Base-by-base conservation (phyloP, 2,329 filamentous ascomycete genomes). In the Calonectria ilicicola region DNA sequence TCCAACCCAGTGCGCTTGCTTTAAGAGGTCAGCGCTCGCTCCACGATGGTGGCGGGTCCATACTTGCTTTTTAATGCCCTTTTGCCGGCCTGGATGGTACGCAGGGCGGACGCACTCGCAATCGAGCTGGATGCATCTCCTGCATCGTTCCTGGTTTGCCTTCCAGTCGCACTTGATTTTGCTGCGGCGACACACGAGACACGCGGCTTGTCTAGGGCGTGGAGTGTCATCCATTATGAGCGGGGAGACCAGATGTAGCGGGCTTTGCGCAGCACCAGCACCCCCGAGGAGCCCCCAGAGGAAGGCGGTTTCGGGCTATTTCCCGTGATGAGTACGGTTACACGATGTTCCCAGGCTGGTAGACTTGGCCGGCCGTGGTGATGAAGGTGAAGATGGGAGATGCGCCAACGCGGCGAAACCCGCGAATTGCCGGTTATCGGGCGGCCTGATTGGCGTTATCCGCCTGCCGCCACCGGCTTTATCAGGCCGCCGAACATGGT, bases 1-100 rank as follows among this genome's bases (percentile, higher is more conserved):
- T 94, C 93, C 35, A 95, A 84, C 1, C 93, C 93, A 19, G 91
- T 93, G 47, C 93, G 90, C 82, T 95, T 95, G 82, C 93, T 94
- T 74, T 65, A 38, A 26, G 23, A 70, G 27, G 70, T 74, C 69
- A 76, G 72, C n/a, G 49, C 40, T 29, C 65, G 21, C n/a, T 35
- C 15, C 42, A 5, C 56, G 35, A 47, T 23, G 46, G 14, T 49
- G n/a, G 27, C 15, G 42, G 35, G 15, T 26, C 53, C 44, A 9
- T 70, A 76, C 86, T 83, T 83, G 93, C 93, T 95, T 95, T 82
- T 94, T 95, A 72, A 94, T 93, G 26, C 93, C 93, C 80, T 94
- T 94, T 79, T 94, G 92, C 63, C 93, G 87, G 9, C 93, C 93
- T 5, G 94, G 89, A 74, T 94, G 92, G 79, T 94, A 94, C n/a